phyloP scores from a whole-genome alignment of 1,284 basidiomycete species.

The Puccinia polysora region DNA sequence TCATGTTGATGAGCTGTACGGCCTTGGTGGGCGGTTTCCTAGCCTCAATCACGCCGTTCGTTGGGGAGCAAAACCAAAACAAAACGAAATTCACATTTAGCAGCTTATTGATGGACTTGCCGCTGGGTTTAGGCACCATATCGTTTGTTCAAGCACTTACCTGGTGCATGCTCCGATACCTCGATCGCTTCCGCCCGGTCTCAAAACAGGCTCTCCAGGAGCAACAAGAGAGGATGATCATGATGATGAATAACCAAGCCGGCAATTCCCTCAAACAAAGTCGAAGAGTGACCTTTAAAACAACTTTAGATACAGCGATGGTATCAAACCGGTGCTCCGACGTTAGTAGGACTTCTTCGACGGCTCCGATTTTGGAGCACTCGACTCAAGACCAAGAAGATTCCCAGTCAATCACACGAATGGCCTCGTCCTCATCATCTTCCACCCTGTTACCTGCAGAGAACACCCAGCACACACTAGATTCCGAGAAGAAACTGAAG shows the following conservation, averaged over 20 bases:
- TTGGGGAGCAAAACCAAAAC: constrained; percentile 44
- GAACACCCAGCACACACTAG: background rate
- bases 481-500: background rate
- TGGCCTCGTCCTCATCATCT: constrained; percentile 37
- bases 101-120: constrained; percentile 38
- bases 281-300: constrained; percentile 41
- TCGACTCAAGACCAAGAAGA: constrained; percentile 10
- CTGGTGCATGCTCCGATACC: constrained; percentile 19
- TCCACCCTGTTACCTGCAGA: constrained; percentile 27
- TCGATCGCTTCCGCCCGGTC: constrained; percentile 24
- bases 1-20: constrained; percentile 19
- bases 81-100: constrained; percentile 39
- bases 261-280: constrained; percentile 23
- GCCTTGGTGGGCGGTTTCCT: constrained; percentile 40
- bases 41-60: constrained; percentile 41
- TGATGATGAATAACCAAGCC: constrained; percentile 30
- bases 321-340: constrained; percentile 23
- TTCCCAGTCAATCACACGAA: constrained; percentile 15
- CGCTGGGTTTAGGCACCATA: constrained; percentile 35
- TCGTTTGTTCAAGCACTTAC: constrained; percentile 38
- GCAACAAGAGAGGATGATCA: constrained; percentile 24
- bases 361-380: constrained; percentile 19
- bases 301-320: constrained; percentile 15
- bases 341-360: constrained; percentile 34
- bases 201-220: constrained; percentile 9